Evolutionary conservation across 164 flowering plant genomes (phyloP).

Genomic region (Sextonia rubra): DNA sequence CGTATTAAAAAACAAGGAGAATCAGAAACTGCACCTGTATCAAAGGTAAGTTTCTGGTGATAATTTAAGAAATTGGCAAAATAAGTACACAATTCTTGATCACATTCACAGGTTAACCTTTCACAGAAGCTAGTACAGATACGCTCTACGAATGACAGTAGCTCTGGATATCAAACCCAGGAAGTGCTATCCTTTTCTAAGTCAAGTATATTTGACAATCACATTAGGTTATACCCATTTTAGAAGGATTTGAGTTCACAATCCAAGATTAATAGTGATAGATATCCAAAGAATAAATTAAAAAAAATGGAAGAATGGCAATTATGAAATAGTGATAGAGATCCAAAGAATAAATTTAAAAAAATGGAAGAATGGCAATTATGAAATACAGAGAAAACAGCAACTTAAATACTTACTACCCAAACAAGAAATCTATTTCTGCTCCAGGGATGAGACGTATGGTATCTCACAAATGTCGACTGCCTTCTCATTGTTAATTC

Average conservation of each 20-base stretch:
- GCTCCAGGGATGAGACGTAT: constrained; percentile 49
- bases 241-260: neutral
- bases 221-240: neutral
- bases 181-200: neutral
- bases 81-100: neutral
- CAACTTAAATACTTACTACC: constrained; percentile 55
- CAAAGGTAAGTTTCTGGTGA: neutral
- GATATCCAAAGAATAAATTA: neutral
- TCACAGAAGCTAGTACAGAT: neutral
- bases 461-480: constrained; percentile 73
- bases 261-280: neutral
- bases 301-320: neutral
- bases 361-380: neutral
- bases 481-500: constrained; percentile 69
- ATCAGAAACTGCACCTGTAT: neutral
- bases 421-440: constrained; percentile 65
- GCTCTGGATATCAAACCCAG: neutral
- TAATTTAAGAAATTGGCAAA: neutral
- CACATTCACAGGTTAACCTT: neutral
- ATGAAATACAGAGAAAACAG: neutral
- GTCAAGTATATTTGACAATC: neutral
- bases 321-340: neutral
- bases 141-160: neutral
- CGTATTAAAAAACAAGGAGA: neutral
- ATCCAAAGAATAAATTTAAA: neutral